phyloP scores from a whole-genome alignment of 129 eudicot genomes.

The Centaurea solstitialis region DNA sequence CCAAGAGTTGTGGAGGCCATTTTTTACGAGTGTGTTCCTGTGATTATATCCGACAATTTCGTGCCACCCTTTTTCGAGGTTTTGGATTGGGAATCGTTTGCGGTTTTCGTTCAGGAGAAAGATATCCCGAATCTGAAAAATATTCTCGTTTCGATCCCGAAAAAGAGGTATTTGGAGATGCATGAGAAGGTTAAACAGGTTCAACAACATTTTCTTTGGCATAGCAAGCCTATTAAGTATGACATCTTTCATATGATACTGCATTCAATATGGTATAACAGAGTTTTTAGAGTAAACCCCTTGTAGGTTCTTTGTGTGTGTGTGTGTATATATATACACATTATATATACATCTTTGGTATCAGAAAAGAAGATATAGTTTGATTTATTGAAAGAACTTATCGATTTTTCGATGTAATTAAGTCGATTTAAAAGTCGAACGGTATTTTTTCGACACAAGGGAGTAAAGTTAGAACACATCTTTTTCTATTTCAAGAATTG shows the following conservation, averaged over 20 bases:
- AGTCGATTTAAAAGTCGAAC: background rate
- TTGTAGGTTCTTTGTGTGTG: background rate
- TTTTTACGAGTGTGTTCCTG: constrained; percentile 44
- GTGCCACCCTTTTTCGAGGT: constrained; percentile 57
- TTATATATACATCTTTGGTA: background rate
- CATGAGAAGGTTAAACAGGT: constrained; percentile 47
- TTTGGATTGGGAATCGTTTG: constrained; percentile 55
- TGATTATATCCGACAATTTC: constrained; percentile 45
- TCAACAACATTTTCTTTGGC: constrained; percentile 43
- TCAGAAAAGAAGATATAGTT: background rate
- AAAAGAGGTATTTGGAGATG: constrained; percentile 38
- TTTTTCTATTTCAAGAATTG: background rate
- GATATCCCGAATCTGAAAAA: constrained; percentile 50
- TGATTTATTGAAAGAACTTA: background rate
- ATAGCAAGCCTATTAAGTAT: constrained; percentile 43
- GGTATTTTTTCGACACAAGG: background rate
- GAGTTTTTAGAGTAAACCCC: constrained; percentile 35
- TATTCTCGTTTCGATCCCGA: constrained; percentile 33
- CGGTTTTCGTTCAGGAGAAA: constrained; percentile 49
- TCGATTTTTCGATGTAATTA: background rate
- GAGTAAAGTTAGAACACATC: background rate
- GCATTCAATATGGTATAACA: constrained; percentile 49
- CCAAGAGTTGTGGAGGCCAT: constrained; percentile 63
- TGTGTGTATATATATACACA: background rate
- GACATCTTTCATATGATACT: constrained; percentile 55